These are phyloP conservation scores for Epichloe elymi DNA, from an alignment of 2,329 filamentous ascomycete species.

Conservation along the genomic window DNA sequence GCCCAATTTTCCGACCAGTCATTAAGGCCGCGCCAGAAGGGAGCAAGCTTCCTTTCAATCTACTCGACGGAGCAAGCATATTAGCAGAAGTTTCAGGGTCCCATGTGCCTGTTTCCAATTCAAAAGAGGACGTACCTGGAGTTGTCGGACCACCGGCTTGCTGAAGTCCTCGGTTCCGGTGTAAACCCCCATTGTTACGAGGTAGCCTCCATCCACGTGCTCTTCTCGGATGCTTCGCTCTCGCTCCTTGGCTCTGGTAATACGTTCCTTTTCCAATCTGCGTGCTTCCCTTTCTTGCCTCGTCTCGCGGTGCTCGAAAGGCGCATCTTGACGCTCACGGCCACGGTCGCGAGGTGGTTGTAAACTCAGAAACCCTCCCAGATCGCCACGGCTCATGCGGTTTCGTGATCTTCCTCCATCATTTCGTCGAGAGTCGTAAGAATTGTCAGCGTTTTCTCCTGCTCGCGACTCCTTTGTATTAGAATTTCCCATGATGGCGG, in stretches of 20 bases:
- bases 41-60: constrained; percentile 86
- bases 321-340: constrained; percentile 23
- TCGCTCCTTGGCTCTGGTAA: constrained; percentile 64
- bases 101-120: constrained; percentile 2
- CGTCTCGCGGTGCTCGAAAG: constrained; percentile 64
- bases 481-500: constrained; percentile 23
- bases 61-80: constrained; percentile 22
- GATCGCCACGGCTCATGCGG: constrained; percentile 29
- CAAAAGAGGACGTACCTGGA: constrained; percentile 52
- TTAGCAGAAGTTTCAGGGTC: constrained; percentile 5
- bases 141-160: constrained; percentile 73
- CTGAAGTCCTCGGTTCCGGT: constrained; percentile 87
- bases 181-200: constrained; percentile 91
- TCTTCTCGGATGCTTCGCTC: constrained; percentile 86
- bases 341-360: constrained; percentile 25
- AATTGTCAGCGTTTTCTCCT: constrained; percentile 11
- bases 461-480: constrained; percentile 27
- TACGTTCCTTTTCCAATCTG: constrained; percentile 68
- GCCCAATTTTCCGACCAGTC: constrained; percentile 84
- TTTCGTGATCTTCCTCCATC: constrained; percentile 13
- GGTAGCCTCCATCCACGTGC: constrained; percentile 82
- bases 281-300: constrained; percentile 84
- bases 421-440: constrained; percentile 5
- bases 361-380: constrained; percentile 32
- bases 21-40: constrained; percentile 89